Base-by-base conservation (phyloP, 306 rosid genomes). In the Acacia confusa region DNA sequence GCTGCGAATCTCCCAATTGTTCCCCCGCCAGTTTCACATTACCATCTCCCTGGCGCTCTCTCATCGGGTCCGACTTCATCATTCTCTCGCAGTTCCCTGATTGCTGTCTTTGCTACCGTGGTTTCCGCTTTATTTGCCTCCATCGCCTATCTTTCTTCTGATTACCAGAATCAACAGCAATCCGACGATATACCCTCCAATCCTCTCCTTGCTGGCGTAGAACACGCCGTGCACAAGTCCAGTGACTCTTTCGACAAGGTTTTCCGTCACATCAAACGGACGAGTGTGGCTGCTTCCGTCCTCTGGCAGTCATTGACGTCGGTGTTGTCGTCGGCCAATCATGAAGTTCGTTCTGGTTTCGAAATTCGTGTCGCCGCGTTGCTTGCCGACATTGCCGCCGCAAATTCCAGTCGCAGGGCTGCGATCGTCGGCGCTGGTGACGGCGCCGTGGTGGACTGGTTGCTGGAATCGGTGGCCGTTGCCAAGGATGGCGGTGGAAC, bases 391-490 rank as follows among this genome's bases (percentile, higher is more conserved):
- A 95, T 95, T 13, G 85, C 94, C 11, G 92, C 97, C 1, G 99
- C 97, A 32, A 95, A 91, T 84, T 93, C 88, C 3, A 72, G 82
- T 15, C 93, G 99, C 2, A 90, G 97, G 89, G 90, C 90, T 6
- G 96, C 99, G 24, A 84, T 95, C 44, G 99, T 95, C 14, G 94
- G 97, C 1, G 98, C 98, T 0, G 99, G 98, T 9, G 91, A 94
- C 0, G 99, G 99, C 16, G 99, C 94, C 44, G 99, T 95, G 6
- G 93, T 92, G 32, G 99, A 95, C 73, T 95, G 99, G 99, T 77
- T 95, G 82, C 90, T 95, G 10, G 96, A 93, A 47, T 93, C 99
- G 60, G 98, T 95, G 69, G 90, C 98, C 34, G 88, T 84, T 41
- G 88, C 87, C 8, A 86, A 88, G 76, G 90, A 95, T 19, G 97